Evolutionary conservation across 441 rosid genomes (phyloP), one percentile per base, ranked within the genome.

Genomic region (Arabidopsis hybrid): DNA sequence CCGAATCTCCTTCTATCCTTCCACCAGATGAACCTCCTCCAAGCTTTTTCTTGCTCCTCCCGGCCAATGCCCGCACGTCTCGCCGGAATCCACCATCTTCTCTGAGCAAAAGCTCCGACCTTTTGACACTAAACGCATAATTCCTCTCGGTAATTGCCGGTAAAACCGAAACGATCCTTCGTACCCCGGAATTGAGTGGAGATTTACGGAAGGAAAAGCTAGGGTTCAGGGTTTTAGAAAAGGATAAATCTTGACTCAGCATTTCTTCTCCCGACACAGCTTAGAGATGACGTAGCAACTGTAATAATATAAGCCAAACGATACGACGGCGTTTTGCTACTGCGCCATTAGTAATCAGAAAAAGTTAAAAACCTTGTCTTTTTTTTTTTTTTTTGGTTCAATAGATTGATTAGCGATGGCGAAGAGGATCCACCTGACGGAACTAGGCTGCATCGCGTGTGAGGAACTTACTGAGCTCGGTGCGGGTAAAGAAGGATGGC

Each of bases 401-500:
- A 8, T 35, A 5, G 26, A 21, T 21, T 21, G 69, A 29, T 51
- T 7, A 34, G 39, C 77, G 58, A 89, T 85, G 93, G 75, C 85
- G 62, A 90, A 86, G 74, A 80, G 97, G 58, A 86, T 45, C 36
- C 86, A 86, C 83, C 72, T 85, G 80, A 88, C 91, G 71, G 96
- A 92, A 69, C 86, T 92, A 7, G 95, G 96, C 38, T 91, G 96
- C 87, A 83, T 95, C 63, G 97, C 96, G 18, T 83, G 91, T 76
- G 87, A 82, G 39, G 97, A 88, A 66, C 90, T 94, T 32, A 71
- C 78, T 50, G 92, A 92, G n/a, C 77, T 92, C 40, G 99, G 99
- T 34, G 97, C 99, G 8, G 97, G 99, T 3, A 79, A 87, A 71
- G 98, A 95, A 79, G 96, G 96, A 1, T 92, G 99, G 98, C 89